Evolutionary conservation across 495 filamentous ascomycete species (phyloP), one percentile per base, ranked within the genome.

Genomic region (Podospora didyma): DNA sequence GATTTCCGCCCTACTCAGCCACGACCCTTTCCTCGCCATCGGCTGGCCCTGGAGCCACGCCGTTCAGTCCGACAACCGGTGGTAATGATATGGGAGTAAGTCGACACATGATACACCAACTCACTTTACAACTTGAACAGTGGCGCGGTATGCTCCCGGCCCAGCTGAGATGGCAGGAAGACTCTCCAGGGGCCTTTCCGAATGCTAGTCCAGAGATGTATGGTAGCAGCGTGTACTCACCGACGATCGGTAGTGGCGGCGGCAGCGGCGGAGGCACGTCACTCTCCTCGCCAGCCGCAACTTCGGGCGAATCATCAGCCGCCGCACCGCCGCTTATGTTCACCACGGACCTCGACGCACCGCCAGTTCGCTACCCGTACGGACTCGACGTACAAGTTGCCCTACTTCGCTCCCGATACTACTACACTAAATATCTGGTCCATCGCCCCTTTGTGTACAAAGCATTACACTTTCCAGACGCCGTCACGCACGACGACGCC

Each of bases 361-460:
- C 73, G 1, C 75, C 73, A 2, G 57, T 64, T 2, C 61, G 53
- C 22, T 79, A 82, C 53, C 67, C 73, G 16, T 80, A 75, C 61
- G 73, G 71, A 22, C 66, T 81, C 50, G 82, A 85, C 56, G 69
- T 84, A 44, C 75, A 82, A 41, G 74, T 79, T 16, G 81, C 82
- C 5, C 67, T 80, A 22, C 71, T 86, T 9, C 75, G 82, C 45
- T 79, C 81, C 4, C 71, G 78, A 34, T 86, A 81, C 69, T 84
- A 84, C 66, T 81, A 83, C 65, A 73, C 79, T 12, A 79, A 79
- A 46, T 84, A 79, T 66, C 71, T 85, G 49, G 75, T 84, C 53
- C 74, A 84, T 58, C 75, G 80, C 14, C 81, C 82, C 11, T 86
- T 82, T 56, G 59, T 85, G 37, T 86, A 82, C 74, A 86, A 86